Evolutionary conservation across 1,284 basidiomycete genomes (phyloP).

Genomic region (Papiliotrema terrestris): DNA sequence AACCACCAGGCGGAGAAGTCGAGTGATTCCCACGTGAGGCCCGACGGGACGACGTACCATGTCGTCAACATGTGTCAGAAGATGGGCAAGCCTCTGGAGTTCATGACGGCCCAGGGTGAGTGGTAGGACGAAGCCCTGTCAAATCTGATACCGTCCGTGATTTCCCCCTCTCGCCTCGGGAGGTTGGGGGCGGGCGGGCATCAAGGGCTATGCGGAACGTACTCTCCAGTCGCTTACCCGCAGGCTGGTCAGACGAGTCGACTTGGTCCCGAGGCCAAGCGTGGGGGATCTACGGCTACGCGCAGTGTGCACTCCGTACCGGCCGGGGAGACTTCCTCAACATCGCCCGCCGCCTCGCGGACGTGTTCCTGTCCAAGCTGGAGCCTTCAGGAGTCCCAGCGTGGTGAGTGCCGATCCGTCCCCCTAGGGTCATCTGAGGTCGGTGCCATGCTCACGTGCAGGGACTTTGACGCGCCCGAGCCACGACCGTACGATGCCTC

Average conservation of each 20-base stretch:
- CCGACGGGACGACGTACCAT: slow-evolving; percentile 37
- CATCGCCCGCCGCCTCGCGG: slow-evolving; percentile 27
- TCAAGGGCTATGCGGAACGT: too few species aligned
- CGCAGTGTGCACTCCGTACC: slow-evolving; percentile 35
- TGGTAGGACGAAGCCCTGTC: too few species aligned
- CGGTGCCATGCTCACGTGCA: too few species aligned
- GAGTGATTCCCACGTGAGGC: slow-evolving; percentile 25
- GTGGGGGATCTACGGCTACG: slow-evolving; percentile 42
- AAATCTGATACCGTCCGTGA: too few species aligned
- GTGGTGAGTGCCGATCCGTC: slow-evolving; percentile 31
- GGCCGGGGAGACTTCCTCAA: slow-evolving; percentile 34
- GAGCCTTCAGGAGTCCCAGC: slow-evolving; percentile 28
- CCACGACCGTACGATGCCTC: slow-evolving; percentile 39
- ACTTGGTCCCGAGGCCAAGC: slow-evolving; percentile 39
- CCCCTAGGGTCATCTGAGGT: too few species aligned
- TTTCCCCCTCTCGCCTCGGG: too few species aligned
- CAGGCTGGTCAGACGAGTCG: slow-evolving; percentile 34
- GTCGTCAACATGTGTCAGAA: slow-evolving; percentile 36
- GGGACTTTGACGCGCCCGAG: slow-evolving; percentile 40
- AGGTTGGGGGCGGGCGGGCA: too few species aligned
- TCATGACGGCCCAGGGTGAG: slow-evolving; percentile 31
- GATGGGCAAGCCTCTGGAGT: slow-evolving; percentile 18
- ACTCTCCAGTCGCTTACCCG: not conserved
- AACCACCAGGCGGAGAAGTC: slow-evolving; percentile 34
- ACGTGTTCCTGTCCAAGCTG: slow-evolving; percentile 32